Evolutionary conservation across 2,329 filamentous ascomycete species (phyloP).

Genomic region (Pestalotiopsis sp.): DNA sequence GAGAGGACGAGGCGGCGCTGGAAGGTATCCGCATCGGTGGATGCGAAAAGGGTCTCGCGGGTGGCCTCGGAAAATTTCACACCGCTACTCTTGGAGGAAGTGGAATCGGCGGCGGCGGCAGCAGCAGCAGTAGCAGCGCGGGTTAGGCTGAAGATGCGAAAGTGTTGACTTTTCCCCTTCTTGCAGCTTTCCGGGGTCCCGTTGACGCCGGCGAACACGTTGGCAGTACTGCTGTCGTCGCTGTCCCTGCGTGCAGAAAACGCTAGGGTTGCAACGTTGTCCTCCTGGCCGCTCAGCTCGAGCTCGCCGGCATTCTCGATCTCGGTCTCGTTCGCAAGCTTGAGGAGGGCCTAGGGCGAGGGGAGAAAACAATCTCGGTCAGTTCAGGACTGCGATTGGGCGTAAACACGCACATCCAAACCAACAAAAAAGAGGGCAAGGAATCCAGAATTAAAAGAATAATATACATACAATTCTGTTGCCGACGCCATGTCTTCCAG

Average conservation of each 20-base stretch:
- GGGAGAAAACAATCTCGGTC: neutral
- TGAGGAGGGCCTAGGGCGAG: slow-evolving; percentile 65
- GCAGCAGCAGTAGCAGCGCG: slow-evolving; percentile 13
- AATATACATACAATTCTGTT: slow-evolving; percentile 76
- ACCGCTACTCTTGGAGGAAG: slow-evolving; percentile 36
- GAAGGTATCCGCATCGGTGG: slow-evolving; percentile 56
- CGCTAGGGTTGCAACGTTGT: slow-evolving; percentile 84
- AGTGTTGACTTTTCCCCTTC: slow-evolving; percentile 80
- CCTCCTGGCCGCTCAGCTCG: slow-evolving; percentile 80
- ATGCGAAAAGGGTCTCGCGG: slow-evolving; percentile 55
- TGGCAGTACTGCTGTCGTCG: slow-evolving; percentile 57
- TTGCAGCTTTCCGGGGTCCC: slow-evolving; percentile 73
- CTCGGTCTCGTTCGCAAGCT: slow-evolving; percentile 66
- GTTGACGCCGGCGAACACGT: slow-evolving; percentile 80
- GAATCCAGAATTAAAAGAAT: neutral
- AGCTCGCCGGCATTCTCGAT: slow-evolving; percentile 71
- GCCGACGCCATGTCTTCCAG: slow-evolving; percentile 76
- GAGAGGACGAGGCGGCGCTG: slow-evolving; percentile 62
- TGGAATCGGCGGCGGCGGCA: slow-evolving; percentile 7
- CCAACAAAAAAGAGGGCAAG: slow-evolving; percentile 9
- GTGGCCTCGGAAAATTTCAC: slow-evolving; percentile 52
- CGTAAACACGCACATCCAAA: slow-evolving; percentile 3
- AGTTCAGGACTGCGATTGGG: neutral
- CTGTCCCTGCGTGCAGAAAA: slow-evolving; percentile 60
- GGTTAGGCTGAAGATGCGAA: slow-evolving; percentile 73